Base-by-base conservation (phyloP, 441 rosid genomes). In the Brassica balearica region DNA sequence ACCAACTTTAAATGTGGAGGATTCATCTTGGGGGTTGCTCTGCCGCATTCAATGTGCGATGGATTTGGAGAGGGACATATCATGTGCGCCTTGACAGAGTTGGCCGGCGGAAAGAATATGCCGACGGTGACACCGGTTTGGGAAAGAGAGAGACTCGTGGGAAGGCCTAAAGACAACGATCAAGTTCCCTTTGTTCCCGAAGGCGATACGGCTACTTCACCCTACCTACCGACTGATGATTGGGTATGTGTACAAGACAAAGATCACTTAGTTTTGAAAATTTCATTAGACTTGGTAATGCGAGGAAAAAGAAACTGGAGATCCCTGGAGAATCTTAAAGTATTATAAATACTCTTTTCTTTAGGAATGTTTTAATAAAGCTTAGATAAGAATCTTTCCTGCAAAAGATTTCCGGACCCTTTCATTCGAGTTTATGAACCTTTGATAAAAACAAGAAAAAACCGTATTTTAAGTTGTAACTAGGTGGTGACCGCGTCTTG, bases 1-100 rank as follows among this genome's bases (percentile, higher is more conserved):
- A 86, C 91, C 0, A 88, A 79, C 19, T 83, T 87, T 56, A 15
- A 65, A 10, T 88, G 90, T 64, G 92, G 92, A 12, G 92, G 90
- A 46, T 87, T 88, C 55, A 60, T 86, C 0, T 62, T 88, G 72
- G 90, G 88, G 12, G 82, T 84, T 81, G 84, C 87, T 12, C 73
- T 87, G 66, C 74, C 90, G 8, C 92, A 88, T 72, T 76, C 92
- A 7, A 78, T 85, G 1, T 84, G 85, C 20, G 92, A 88, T 77
- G 92, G 92, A 34, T 85, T 66, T 55, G 92, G 92, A 12, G 85
- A 77, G 60, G 79, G 88, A 65, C 88, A 84, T 14, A 63, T 85
- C 46, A 86, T 81, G 63, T 75, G 78, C 72, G 84, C 87, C 74
- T 6, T 88, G 74, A 72, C 81, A 5, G 89, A 86, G 71, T 67